These are phyloP conservation scores for Petunia hybrid DNA, from an alignment of 305 asterid genomes.

Conservation along the genomic window DNA sequence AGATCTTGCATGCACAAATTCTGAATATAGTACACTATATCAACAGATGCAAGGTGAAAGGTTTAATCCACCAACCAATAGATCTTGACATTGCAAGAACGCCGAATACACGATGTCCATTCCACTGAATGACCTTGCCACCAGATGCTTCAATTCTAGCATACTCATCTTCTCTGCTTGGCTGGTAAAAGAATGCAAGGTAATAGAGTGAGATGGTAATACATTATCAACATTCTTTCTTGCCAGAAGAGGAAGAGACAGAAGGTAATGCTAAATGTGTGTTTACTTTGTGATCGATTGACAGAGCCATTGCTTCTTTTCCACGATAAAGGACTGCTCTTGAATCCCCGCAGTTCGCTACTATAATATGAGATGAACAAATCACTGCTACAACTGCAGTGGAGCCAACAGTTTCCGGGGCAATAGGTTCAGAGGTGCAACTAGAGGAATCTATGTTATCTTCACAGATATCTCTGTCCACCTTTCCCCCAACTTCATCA, in stretches of 20 bases:
- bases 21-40: background rate
- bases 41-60: constrained; percentile 23
- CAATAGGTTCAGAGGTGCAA: constrained; percentile 56
- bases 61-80: constrained; percentile 61
- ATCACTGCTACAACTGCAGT: constrained; percentile 86
- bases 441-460: constrained; percentile 35
- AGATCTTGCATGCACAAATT: background rate
- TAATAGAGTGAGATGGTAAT: constrained; percentile 21
- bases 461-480: constrained; percentile 34
- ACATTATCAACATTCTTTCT: background rate
- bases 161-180: constrained; percentile 82
- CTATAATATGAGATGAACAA: constrained; percentile 85
- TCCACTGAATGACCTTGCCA: constrained; percentile 88
- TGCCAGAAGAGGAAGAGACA: constrained; percentile 12
- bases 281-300: constrained; percentile 78
- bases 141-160: constrained; percentile 89
- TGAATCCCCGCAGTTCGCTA: constrained; percentile 90
- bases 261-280: background rate
- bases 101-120: constrained; percentile 88
- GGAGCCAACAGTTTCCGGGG: constrained; percentile 85
- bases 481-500: constrained; percentile 78
- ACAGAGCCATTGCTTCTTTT: constrained; percentile 75
- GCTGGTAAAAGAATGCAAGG: constrained; percentile 49
- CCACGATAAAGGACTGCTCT: constrained; percentile 93
- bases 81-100: constrained; percentile 95